Evolutionary conservation across 768 basidiomycete genomes (phyloP).

Genomic region (Boletus tomentosulus): DNA sequence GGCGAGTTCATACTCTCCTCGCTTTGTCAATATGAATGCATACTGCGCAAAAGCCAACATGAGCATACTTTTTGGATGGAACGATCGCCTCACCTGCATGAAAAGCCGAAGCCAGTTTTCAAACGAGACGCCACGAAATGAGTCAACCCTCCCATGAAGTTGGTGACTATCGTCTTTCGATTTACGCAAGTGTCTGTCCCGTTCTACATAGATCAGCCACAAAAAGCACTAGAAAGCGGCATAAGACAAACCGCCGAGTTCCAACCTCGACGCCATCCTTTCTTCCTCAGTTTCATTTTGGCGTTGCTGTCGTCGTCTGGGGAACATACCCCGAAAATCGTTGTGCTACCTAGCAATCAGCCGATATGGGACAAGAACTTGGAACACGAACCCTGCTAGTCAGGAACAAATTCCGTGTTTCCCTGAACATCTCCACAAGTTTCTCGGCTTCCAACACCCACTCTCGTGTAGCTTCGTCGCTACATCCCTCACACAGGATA

Average conservation of each 20-base stretch:
- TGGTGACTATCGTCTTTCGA: conserved; percentile 39
- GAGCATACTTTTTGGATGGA: conserved; percentile 1
- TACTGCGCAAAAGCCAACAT: conserved; percentile 46
- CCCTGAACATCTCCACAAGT: conserved; percentile 81
- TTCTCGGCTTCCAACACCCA: conserved; percentile 86
- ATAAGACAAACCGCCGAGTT: conserved; percentile 56
- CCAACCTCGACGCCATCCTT: conserved; percentile 69
- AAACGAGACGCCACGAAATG: conserved; percentile 79
- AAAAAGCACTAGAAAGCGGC: background rate
- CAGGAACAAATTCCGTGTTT: conserved; percentile 78
- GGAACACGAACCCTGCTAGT: conserved; percentile 57
- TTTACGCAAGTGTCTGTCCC: conserved; percentile 52
- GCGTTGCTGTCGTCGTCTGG: conserved; percentile 39
- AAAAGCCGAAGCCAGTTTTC: conserved; percentile 83
- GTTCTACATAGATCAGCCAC: conserved; percentile 38
- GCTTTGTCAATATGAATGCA: conserved; percentile 61
- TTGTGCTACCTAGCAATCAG: conserved; percentile 33
- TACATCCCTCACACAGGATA: conserved; percentile 41
- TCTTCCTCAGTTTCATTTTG: conserved; percentile 60
- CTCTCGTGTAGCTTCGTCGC: conserved; percentile 53
- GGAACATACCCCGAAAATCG: conserved; percentile 70
- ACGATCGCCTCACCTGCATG: conserved; percentile 60
- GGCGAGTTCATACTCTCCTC: conserved; percentile 60
- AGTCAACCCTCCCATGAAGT: conserved; percentile 42
- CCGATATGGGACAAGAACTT: background rate